Evolutionary conservation across 257 asterid genomes (phyloP).

Genomic region (Buddleja alternifolia): DNA sequence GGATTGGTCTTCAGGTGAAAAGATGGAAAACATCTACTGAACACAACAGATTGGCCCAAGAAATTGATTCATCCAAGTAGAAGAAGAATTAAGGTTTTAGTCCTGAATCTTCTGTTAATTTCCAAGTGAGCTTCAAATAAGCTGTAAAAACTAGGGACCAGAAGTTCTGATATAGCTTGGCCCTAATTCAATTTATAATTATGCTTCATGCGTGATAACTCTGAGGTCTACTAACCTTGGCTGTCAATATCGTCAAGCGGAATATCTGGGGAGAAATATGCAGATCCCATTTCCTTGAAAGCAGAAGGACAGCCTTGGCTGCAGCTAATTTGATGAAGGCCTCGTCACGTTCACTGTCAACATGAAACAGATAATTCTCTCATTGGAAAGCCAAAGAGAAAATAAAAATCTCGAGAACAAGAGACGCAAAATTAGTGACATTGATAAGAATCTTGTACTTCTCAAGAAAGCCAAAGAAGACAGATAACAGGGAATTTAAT

Average conservation of each 20-base stretch:
- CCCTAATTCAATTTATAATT: constrained; percentile 19
- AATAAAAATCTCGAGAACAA: neutral
- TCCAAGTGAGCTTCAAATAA: neutral
- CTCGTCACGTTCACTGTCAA: constrained; percentile 61
- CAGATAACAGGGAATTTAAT: neutral
- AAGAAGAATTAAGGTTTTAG: neutral
- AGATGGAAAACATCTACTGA: neutral
- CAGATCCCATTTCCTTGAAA: constrained; percentile 94
- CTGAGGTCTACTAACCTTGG: constrained; percentile 60
- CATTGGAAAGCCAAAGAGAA: constrained; percentile 15
- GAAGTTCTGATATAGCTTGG: neutral
- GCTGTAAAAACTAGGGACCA: neutral
- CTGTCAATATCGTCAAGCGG: constrained; percentile 59
- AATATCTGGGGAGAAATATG: constrained; percentile 75
- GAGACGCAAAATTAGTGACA: constrained; percentile 4
- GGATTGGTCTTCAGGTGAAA: constrained; percentile 9
- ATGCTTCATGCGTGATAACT: constrained; percentile 2
- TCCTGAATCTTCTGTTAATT: neutral
- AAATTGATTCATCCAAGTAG: neutral
- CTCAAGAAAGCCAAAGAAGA: constrained; percentile 24
- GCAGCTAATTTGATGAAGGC: constrained; percentile 75
- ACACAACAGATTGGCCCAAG: neutral
- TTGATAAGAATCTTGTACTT: neutral
- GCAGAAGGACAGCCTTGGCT: constrained; percentile 81
- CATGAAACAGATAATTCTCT: constrained; percentile 19